These are phyloP conservation scores for Aureobasidium sp. DNA, from an alignment of 2,329 filamentous ascomycete genomes.

Conservation along the genomic window DNA sequence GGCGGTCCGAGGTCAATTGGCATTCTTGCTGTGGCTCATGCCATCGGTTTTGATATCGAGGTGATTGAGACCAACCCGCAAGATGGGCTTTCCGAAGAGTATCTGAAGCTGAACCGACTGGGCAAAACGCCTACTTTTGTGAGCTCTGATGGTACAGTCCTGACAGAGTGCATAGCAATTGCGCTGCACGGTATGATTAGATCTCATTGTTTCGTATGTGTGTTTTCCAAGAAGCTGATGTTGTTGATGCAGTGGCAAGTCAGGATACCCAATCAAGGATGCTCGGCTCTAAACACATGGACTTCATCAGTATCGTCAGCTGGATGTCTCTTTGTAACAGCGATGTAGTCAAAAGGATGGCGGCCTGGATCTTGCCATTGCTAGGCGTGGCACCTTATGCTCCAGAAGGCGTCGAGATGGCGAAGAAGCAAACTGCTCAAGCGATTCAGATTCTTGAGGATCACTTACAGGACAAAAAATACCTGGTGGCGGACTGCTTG, in stretches of 20 bases:
- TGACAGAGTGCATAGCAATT: constrained; percentile 88
- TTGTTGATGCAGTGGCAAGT: background rate
- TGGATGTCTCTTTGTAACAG: constrained; percentile 97
- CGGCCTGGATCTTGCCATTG: constrained; percentile 16
- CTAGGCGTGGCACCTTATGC: background rate
- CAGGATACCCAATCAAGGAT: constrained; percentile 55
- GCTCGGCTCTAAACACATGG: constrained; percentile 99
- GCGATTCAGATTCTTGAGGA: constrained; percentile 33
- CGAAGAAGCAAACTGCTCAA: constrained; percentile 43
- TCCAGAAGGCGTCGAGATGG: constrained; percentile 41
- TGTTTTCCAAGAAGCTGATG: background rate
- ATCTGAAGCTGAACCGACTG: constrained; percentile 76
- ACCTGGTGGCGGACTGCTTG: background rate
- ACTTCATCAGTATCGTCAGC: constrained; percentile 94
- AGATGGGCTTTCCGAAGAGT: constrained; percentile 63
- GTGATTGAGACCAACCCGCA: constrained; percentile 62
- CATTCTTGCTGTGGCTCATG: constrained; percentile 90
- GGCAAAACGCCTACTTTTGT: constrained; percentile 90
- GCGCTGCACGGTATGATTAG: constrained; percentile 76
- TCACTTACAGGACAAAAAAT: constrained; percentile 50
- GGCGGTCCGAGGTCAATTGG: constrained; percentile 82
- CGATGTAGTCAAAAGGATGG: constrained; percentile 53
- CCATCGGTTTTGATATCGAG: constrained; percentile 88
- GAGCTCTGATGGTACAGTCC: constrained; percentile 80
- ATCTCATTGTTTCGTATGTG: no score